Conservation (phyloP, 2,329 filamentous ascomycete species). For the Fusarium brachygibbosum region DNA sequence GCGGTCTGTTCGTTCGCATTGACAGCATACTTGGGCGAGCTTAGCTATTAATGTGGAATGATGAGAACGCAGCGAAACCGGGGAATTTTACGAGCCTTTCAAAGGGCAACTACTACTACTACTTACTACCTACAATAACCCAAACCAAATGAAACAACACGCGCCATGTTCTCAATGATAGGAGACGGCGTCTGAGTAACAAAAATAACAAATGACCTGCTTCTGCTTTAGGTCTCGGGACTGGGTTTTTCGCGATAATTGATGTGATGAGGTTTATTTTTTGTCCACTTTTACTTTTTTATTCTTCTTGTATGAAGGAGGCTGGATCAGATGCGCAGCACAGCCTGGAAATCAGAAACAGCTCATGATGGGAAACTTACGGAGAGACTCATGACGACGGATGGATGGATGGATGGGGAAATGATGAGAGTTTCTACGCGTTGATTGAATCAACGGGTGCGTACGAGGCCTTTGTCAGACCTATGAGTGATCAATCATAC, state of each 20-base stretch:
- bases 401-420: constrained; percentile 12
- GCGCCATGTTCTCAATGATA: constrained; percentile 22
- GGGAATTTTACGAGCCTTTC: constrained; percentile 2
- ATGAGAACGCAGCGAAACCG: not conserved
- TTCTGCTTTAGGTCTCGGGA: constrained; percentile 19
- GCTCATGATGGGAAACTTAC: constrained; percentile 16
- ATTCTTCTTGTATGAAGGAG: constrained; percentile 41
- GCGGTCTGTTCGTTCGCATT: constrained; percentile 20
- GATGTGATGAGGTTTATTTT: constrained; percentile 24
- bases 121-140: constrained; percentile 12
- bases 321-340: constrained; percentile 33
- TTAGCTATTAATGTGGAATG: constrained; percentile 15
- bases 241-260: constrained; percentile 30
- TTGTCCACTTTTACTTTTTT: constrained; percentile 22
- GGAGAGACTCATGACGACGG: constrained; percentile 25
- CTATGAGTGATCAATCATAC: constrained; percentile 40
- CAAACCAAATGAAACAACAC: constrained; percentile 10
- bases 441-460: constrained; percentile 30
- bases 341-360: constrained; percentile 30
- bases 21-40: constrained; percentile 20
- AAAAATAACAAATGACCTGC: constrained; percentile 21
- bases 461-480: constrained; percentile 28
- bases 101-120: constrained; percentile 1
- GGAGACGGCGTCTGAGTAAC: constrained; percentile 28
- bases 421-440: constrained; percentile 25